Evolutionary conservation across 1,139 yeast species (phyloP).

Genomic region (Yamadazyma dendronema): DNA sequence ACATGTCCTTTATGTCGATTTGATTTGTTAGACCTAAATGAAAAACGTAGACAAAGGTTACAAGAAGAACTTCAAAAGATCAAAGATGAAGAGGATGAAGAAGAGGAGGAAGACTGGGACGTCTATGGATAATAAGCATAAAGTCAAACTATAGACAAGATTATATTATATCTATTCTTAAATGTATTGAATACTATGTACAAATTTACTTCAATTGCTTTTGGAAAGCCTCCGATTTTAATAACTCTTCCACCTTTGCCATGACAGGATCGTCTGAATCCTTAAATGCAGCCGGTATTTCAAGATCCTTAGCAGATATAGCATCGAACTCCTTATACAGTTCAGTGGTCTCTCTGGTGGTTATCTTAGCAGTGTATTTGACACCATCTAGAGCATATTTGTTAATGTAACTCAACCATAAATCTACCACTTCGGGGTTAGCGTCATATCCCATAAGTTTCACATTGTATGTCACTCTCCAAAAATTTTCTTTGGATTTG

Average conservation of each 20-base stretch:
- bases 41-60: conserved; percentile 42
- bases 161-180: too few relatives aligned
- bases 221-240: conserved; percentile 56
- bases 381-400: conserved; percentile 81
- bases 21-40: conserved; percentile 50
- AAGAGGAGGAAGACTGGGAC: conserved; percentile 71
- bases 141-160: neutral
- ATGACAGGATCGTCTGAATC: conserved; percentile 61
- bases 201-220: conserved; percentile 22
- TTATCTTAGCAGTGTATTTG: conserved; percentile 74
- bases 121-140: conserved; percentile 55
- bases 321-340: conserved; percentile 36
- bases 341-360: conserved; percentile 54
- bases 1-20: conserved; percentile 90
- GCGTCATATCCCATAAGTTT: conserved; percentile 78
- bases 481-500: conserved; percentile 90
- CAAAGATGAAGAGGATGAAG: conserved; percentile 65
- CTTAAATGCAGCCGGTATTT: conserved; percentile 36
- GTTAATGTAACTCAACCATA: conserved; percentile 76
- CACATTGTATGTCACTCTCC: conserved; percentile 80
- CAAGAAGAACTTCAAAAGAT: conserved; percentile 37
- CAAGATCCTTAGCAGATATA: conserved; percentile 24
- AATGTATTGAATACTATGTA: too few relatives aligned
- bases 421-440: conserved; percentile 78
- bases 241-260: conserved; percentile 67